These are phyloP conservation scores for Amoebophrya sp. DNA, from an alignment of 169 alveolate species.

Conservation along the genomic window DNA sequence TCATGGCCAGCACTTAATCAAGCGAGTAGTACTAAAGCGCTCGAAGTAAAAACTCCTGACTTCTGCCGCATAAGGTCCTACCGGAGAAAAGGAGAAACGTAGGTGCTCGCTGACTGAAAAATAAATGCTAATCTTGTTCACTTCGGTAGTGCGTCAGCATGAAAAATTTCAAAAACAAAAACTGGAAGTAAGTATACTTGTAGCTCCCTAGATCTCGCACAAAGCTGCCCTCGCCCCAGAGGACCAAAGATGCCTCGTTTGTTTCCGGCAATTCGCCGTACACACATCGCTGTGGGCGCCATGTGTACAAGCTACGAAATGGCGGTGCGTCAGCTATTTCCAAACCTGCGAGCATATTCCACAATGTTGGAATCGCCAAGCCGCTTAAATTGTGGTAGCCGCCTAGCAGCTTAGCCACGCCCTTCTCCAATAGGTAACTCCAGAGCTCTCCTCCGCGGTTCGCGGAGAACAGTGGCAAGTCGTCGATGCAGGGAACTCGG, in stretches of 20 bases:
- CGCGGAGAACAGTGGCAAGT: background rate
- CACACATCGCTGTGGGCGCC: background rate
- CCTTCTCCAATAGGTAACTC: background rate
- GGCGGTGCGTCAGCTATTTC: background rate
- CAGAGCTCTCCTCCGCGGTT: background rate
- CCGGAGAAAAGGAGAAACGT: too few relatives aligned
- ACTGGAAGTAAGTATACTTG: background rate
- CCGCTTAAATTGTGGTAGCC: background rate
- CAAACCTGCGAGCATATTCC: conserved; percentile 16
- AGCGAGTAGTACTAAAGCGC: too few relatives aligned
- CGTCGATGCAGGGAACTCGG: background rate
- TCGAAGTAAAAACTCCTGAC: too few relatives aligned
- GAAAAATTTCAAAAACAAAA: background rate
- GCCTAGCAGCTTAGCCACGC: background rate
- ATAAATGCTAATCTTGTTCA: too few relatives aligned
- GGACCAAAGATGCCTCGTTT: background rate
- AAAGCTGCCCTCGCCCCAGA: conserved; percentile 8
- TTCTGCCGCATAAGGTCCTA: too few relatives aligned
- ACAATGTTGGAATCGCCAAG: background rate
- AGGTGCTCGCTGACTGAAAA: too few relatives aligned
- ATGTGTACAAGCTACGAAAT: background rate
- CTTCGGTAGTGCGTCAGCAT: too few relatives aligned
- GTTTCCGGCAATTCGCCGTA: conserved; percentile 6
- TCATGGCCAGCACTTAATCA: too few relatives aligned
- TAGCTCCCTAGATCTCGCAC: background rate